phyloP scores from a whole-genome alignment of 192 early-diverging fungal genomes.

The Mortierella alpina region DNA sequence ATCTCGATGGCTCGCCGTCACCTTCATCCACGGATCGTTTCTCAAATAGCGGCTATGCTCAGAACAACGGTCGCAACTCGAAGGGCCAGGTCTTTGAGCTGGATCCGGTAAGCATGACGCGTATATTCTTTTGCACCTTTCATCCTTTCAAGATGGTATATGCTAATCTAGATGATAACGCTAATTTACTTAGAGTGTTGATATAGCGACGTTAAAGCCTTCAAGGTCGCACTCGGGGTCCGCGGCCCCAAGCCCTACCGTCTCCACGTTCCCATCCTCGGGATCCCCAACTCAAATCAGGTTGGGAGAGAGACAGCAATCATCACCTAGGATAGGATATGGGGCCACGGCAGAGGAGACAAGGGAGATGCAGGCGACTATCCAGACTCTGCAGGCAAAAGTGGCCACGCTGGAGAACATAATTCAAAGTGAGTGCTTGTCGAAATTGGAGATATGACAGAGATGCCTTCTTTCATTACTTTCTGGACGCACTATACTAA shows the following conservation, averaged over 20 bases:
- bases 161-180: background rate
- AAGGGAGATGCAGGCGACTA: slow-evolving; percentile 17
- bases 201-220: slow-evolving; percentile 9
- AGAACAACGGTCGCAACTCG: slow-evolving; percentile 12
- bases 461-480: too few relatives aligned
- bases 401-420: slow-evolving; percentile 14
- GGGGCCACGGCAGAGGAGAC: slow-evolving; percentile 1
- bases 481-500: background rate
- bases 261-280: slow-evolving; percentile 12
- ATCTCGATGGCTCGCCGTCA: slow-evolving; percentile 2
- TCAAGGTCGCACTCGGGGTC: slow-evolving; percentile 1
- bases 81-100: slow-evolving; percentile 30
- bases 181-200: slow-evolving; percentile 10
- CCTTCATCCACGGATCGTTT: slow-evolving; percentile 16
- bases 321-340: slow-evolving; percentile 18
- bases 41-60: slow-evolving; percentile 2
- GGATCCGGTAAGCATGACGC: slow-evolving; percentile 16
- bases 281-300: slow-evolving; percentile 30
- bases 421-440: slow-evolving; percentile 14
- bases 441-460: background rate
- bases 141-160: background rate
- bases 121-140: background rate
- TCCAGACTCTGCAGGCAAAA: slow-evolving; percentile 27
- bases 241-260: slow-evolving; percentile 15
- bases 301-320: slow-evolving; percentile 19